Base-by-base conservation (phyloP, 2,329 filamentous ascomycete genomes). In the Penicillium sp. region DNA sequence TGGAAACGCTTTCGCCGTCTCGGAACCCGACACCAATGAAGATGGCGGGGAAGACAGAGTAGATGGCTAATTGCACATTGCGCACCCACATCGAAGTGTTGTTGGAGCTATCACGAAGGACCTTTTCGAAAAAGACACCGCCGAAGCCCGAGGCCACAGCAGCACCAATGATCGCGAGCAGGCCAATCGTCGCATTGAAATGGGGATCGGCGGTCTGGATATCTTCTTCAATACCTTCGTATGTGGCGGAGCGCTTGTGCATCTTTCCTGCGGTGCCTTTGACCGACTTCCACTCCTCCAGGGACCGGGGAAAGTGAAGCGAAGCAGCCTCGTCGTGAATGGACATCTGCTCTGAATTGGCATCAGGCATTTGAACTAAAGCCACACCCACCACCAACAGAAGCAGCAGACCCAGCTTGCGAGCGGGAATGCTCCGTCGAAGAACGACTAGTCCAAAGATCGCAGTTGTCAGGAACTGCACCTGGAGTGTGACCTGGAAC, bases 1-100 rank as follows among this genome's bases (percentile, higher is more conserved):
- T 86, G 26, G 88, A 83, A 62, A 99, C 92, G 42, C 90, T 88
- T 59, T 87, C 85, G 26, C 93, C 95, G 65, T 99, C 95, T 62
- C 91, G 90, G 77, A 90, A 90, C 3, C 96, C 77, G 6, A 98
- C 88, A 1, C 93, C 95, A 52, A 96, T 82, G 56, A 98, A 86
- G 0, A 97, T 81, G 1, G 93, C 90, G 0, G 93, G 91, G 67
- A 97, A 93, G 1, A 98, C 81, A 1, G 93, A 96, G 78, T 96
- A 99, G 70, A 97, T 90, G 1, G 92, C 93, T 24, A 99, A 80
- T 74, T 99, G 95, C 47, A 97, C 89, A 72, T 98, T 99, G 60
- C 95, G 88, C 44, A 95, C 88, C 95, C 95, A 99, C 14, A 98
- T 82, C 0, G 91, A 93, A 6, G 88, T 88, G 48, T 87, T 83